A percentile compares a stretch with the other conserved stretches of the same genome.
Evolutionary conservation across 2,329 filamentous ascomycete species (phyloP).

Genomic region (Diaporthe ilicicola): DNA sequence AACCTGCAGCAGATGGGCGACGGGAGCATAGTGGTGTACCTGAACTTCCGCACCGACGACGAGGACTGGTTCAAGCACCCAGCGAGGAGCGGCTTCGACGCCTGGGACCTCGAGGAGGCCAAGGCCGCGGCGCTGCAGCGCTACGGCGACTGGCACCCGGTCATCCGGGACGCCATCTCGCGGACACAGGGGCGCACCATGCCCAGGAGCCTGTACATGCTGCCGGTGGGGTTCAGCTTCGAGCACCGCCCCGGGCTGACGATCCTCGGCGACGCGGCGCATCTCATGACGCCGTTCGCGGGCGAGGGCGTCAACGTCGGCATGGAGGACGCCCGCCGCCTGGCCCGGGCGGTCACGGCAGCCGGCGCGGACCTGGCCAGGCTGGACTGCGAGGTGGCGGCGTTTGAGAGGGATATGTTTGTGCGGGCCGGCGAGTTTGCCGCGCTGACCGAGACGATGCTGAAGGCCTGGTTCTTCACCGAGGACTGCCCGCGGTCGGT

Average conservation of each 20-base stretch:
- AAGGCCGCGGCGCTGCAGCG: slow-evolving; percentile 47
- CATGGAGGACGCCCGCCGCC: slow-evolving; percentile 60
- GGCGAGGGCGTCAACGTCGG: slow-evolving; percentile 68
- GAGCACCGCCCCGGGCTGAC: slow-evolving; percentile 57
- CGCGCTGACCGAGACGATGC: slow-evolving; percentile 42
- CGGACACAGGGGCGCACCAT: slow-evolving; percentile 49
- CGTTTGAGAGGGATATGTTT: slow-evolving; percentile 51
- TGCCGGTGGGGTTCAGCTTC: slow-evolving; percentile 61
- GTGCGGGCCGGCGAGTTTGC: slow-evolving; percentile 43
- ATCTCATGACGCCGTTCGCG: slow-evolving; percentile 66
- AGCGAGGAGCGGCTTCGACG: slow-evolving; percentile 54
- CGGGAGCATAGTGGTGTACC: slow-evolving; percentile 53
- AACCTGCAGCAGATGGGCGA: slow-evolving; percentile 57
- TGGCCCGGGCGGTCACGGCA: slow-evolving; percentile 54
- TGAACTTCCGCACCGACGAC: slow-evolving; percentile 48
- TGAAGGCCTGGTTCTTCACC: slow-evolving; percentile 57
- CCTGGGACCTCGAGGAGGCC: slow-evolving; percentile 47
- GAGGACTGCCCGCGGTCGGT: slow-evolving; percentile 52
- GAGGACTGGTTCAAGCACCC: slow-evolving; percentile 45
- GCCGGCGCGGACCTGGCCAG: slow-evolving; percentile 28
- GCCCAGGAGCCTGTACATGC: slow-evolving; percentile 58
- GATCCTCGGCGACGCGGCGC: slow-evolving; percentile 67
- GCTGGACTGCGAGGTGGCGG: slow-evolving; percentile 45
- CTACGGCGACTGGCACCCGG: slow-evolving; percentile 52
- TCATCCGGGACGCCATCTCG: slow-evolving; percentile 51